phyloP scores from a whole-genome alignment of 371 early-diverging fungal species.

The Circinella minor region DNA sequence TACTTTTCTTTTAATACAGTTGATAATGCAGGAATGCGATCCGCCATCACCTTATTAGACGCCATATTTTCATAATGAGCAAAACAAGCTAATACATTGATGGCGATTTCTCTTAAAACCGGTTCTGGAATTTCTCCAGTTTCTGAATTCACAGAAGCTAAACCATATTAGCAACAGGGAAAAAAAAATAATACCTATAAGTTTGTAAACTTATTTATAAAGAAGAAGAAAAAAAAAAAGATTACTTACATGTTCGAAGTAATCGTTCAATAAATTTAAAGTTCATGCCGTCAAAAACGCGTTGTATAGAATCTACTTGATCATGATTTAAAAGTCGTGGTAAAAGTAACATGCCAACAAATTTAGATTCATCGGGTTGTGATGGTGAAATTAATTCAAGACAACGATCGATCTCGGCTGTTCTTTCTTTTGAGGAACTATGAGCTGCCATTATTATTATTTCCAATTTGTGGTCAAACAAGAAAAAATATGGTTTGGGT shows the following conservation, averaged over 20 bases:
- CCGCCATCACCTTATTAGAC: slow-evolving; percentile 36
- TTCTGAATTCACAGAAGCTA: slow-evolving; percentile 2
- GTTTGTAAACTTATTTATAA: neutral
- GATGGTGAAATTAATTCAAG: slow-evolving; percentile 46
- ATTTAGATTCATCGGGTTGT: slow-evolving; percentile 55
- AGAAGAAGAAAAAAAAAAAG: neutral
- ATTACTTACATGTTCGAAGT: slow-evolving; percentile 42
- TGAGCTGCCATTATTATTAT: slow-evolving; percentile 13
- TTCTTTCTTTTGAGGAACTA: slow-evolving; percentile 36
- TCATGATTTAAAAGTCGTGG: slow-evolving; percentile 52
- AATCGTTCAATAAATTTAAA: slow-evolving; percentile 56
- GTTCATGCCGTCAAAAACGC: slow-evolving; percentile 55
- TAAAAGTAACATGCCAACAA: slow-evolving; percentile 58
- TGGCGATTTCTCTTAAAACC: slow-evolving; percentile 49
- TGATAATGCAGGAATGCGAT: slow-evolving; percentile 46
- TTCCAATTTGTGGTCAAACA: no score
- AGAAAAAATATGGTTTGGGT: no score
- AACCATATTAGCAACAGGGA: neutral
- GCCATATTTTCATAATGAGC: slow-evolving; percentile 39
- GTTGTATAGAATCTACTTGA: slow-evolving; percentile 33
- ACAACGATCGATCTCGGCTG: slow-evolving; percentile 55
- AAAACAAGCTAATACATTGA: slow-evolving; percentile 51
- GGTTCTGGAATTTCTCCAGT: slow-evolving; percentile 45
- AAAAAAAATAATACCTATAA: neutral
- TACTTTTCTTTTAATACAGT: slow-evolving; percentile 40